These are phyloP conservation scores for Citrus hindsii DNA, from an alignment of 345 rosid genomes.

Conservation along the genomic window DNA sequence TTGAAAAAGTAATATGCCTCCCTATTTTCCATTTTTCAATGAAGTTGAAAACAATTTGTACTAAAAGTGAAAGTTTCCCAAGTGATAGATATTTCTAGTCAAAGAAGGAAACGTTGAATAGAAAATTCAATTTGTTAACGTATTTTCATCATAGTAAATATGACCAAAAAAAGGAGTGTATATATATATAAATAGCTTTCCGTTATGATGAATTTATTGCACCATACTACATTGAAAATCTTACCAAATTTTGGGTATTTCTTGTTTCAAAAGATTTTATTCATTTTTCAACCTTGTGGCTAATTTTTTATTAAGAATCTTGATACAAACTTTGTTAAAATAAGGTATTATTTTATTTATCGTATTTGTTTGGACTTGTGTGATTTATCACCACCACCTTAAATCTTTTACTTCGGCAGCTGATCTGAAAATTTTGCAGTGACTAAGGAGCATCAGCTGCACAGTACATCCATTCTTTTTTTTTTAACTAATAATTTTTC, in stretches of 20 bases:
- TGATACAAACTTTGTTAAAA: conserved; percentile 14
- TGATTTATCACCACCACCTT: not conserved
- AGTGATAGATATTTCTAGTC: conserved; percentile 7
- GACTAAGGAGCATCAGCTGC: no score
- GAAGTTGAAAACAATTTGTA: conserved; percentile 9
- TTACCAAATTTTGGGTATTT: conserved; percentile 16
- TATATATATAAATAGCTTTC: not conserved
- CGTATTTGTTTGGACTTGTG: not conserved
- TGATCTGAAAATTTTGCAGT: not conserved
- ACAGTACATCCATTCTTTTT: no score
- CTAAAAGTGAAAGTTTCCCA: conserved; percentile 15
- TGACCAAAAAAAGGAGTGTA: conserved; percentile 5
- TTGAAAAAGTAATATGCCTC: not conserved
- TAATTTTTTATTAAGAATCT: conserved; percentile 24
- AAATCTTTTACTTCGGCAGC: not conserved
- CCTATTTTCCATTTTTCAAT: not conserved
- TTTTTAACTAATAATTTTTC: no score
- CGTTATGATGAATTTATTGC: conserved; percentile 24
- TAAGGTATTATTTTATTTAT: conserved; percentile 1
- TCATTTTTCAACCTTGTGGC: conserved; percentile 8
- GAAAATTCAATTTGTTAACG: not conserved
- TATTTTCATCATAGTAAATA: conserved; percentile 11
- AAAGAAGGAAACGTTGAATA: not conserved
- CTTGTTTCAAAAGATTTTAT: conserved; percentile 9
- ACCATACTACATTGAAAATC: conserved; percentile 1